phyloP scores from a whole-genome alignment of 1,139 yeast genomes.

The Candida smagusa region DNA sequence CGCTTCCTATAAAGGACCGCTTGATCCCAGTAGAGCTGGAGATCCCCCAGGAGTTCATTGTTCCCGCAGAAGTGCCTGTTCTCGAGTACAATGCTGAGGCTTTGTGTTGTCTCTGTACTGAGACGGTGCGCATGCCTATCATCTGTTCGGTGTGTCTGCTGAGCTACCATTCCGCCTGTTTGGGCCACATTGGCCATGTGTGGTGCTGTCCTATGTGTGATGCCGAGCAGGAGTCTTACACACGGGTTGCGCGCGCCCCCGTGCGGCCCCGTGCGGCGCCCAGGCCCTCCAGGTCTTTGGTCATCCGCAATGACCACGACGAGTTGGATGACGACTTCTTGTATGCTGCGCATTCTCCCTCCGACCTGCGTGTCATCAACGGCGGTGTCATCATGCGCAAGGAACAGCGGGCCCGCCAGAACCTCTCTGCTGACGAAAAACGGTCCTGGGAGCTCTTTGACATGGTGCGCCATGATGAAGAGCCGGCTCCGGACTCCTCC shows the following conservation, averaged over 20 bases:
- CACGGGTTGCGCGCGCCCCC: neutral
- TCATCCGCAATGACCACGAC: slow-evolving; percentile 30
- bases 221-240: slow-evolving; percentile 26
- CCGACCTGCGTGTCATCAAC: slow-evolving; percentile 23
- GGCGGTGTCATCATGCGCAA: slow-evolving; percentile 42
- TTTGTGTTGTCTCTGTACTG: slow-evolving; percentile 35
- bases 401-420: slow-evolving; percentile 30
- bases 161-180: slow-evolving; percentile 34
- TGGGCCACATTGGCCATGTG: slow-evolving; percentile 20
- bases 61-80: slow-evolving; percentile 17
- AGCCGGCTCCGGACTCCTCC: neutral
- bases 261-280: neutral
- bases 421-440: slow-evolving; percentile 34
- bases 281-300: slow-evolving; percentile 9
- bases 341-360: slow-evolving; percentile 14
- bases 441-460: slow-evolving; percentile 42
- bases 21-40: slow-evolving; percentile 11
- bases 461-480: slow-evolving; percentile 18
- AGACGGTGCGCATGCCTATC: slow-evolving; percentile 9
- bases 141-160: slow-evolving; percentile 35
- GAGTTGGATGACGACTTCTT: slow-evolving; percentile 38
- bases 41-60: slow-evolving; percentile 38
- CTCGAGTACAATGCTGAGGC: neutral
- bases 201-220: slow-evolving; percentile 51
- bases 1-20: slow-evolving; percentile 28